phyloP scores from a whole-genome alignment of 2,329 filamentous ascomycete genomes.

The Epichloe baconii region DNA sequence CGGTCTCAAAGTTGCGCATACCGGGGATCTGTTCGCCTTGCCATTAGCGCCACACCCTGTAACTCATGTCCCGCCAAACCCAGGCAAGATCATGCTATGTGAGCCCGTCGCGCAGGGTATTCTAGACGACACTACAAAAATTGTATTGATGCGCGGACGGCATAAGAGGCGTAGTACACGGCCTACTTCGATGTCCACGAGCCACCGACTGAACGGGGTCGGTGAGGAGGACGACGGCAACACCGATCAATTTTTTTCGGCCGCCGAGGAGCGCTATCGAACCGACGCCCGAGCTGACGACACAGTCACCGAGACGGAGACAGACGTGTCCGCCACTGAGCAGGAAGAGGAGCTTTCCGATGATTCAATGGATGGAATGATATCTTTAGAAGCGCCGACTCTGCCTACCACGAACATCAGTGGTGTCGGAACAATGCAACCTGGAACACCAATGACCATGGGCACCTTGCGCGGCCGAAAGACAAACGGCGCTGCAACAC shows the following conservation, averaged over 20 bases:
- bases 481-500: slow-evolving; percentile 64
- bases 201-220: slow-evolving; percentile 39
- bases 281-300: slow-evolving; percentile 47
- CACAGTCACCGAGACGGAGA: slow-evolving; percentile 47
- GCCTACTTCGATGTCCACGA: slow-evolving; percentile 30
- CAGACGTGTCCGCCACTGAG: slow-evolving; percentile 49
- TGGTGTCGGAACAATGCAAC: slow-evolving; percentile 64
- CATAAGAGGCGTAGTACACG: slow-evolving; percentile 39
- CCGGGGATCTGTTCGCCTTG: slow-evolving; percentile 65
- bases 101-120: slow-evolving; percentile 88
- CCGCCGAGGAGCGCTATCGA: slow-evolving; percentile 63
- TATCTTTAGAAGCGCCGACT: slow-evolving; percentile 70
- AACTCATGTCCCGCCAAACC: slow-evolving; percentile 71
- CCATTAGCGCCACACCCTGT: slow-evolving; percentile 74
- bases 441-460: slow-evolving; percentile 66
- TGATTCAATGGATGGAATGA: slow-evolving; percentile 87
- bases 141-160: slow-evolving; percentile 61
- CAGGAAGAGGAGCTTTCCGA: slow-evolving; percentile 70
- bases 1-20: slow-evolving; percentile 63
- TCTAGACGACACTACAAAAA: slow-evolving; percentile 62
- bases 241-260: slow-evolving; percentile 81
- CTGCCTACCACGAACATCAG: slow-evolving; percentile 68
- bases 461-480: slow-evolving; percentile 44
- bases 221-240: slow-evolving; percentile 59
- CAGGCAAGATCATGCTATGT: slow-evolving; percentile 81